phyloP scores from a whole-genome alignment of 2,329 filamentous ascomycete genomes.

The Paecilomyces fulvus region DNA sequence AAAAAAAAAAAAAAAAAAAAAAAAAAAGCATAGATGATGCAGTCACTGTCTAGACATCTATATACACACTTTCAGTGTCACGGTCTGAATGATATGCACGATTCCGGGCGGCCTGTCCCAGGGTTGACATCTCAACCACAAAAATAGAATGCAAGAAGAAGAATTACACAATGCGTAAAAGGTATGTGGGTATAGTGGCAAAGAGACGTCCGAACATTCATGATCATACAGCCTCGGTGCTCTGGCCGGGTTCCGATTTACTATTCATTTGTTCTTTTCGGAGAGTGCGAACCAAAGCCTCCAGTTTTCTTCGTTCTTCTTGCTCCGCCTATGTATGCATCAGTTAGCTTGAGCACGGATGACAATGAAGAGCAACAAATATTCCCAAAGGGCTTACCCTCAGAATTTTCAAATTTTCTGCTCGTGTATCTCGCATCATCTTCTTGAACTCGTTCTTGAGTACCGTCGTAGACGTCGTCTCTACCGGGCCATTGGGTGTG shows the following conservation, averaged over 20 bases:
- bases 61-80: not conserved
- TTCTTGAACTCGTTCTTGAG: conserved; percentile 69
- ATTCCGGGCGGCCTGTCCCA: not conserved
- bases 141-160: not conserved
- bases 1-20: not conserved
- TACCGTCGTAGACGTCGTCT: conserved; percentile 59
- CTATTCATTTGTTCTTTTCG: conserved; percentile 33
- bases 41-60: not conserved
- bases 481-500: conserved; percentile 31
- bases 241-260: conserved; percentile 25
- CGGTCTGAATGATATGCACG: not conserved
- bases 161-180: conserved; percentile 13
- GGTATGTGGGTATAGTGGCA: conserved; percentile 4
- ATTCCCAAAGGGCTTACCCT: conserved; percentile 44
- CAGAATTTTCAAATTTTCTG: conserved; percentile 56
- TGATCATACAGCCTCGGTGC: conserved; percentile 27
- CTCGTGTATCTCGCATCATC: conserved; percentile 67
- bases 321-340: conserved; percentile 51
- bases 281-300: conserved; percentile 50
- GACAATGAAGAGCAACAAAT: not conserved
- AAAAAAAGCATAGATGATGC: not conserved
- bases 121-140: not conserved
- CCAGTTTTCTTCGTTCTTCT: conserved; percentile 60
- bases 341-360: conserved; percentile 1
- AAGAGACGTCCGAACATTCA: conserved; percentile 12